phyloP scores from a whole-genome alignment of 2,329 filamentous ascomycete genomes.

The Akanthomyces lecanii region DNA sequence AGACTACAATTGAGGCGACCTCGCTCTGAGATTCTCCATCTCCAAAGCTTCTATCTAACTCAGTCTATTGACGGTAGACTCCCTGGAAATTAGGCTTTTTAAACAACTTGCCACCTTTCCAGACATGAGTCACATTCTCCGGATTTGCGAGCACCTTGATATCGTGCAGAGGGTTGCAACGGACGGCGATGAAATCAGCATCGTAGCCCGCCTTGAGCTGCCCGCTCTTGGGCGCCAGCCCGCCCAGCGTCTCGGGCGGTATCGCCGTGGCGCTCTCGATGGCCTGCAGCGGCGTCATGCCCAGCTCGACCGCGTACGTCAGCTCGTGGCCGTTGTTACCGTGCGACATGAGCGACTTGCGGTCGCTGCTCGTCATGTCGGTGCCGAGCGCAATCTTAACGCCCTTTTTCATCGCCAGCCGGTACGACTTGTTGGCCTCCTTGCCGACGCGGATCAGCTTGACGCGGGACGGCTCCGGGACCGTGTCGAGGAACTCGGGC shows the following conservation, averaged over 20 bases:
- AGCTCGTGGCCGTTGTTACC: constrained; percentile 44
- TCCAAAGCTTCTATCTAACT: no score
- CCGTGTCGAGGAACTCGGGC: constrained; percentile 25
- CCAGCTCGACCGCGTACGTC: constrained; percentile 41
- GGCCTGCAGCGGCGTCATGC: constrained; percentile 44
- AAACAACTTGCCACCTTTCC: constrained; percentile 41
- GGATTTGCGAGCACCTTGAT: constrained; percentile 36
- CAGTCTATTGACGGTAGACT: background rate
- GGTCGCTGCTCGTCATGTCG: constrained; percentile 37
- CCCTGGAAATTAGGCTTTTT: constrained; percentile 27
- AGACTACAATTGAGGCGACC: no score
- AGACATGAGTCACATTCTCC: constrained; percentile 42
- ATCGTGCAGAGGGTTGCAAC: constrained; percentile 39
- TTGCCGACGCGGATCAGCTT: constrained; percentile 37
- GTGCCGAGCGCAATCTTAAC: constrained; percentile 47
- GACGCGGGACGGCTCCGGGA: constrained; percentile 30
- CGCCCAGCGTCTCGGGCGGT: constrained; percentile 41
- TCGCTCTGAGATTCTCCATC: no score
- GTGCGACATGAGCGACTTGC: constrained; percentile 29
- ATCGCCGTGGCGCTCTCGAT: constrained; percentile 47
- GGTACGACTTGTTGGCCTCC: constrained; percentile 36
- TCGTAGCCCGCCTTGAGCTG: constrained; percentile 43
- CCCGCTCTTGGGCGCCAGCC: constrained; percentile 40
- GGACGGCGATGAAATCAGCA: constrained; percentile 45
- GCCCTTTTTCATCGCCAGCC: constrained; percentile 38